Conservation (phyloP, 2,329 filamentous ascomycete genomes). For the Pseudogymnoascus sp. region DNA sequence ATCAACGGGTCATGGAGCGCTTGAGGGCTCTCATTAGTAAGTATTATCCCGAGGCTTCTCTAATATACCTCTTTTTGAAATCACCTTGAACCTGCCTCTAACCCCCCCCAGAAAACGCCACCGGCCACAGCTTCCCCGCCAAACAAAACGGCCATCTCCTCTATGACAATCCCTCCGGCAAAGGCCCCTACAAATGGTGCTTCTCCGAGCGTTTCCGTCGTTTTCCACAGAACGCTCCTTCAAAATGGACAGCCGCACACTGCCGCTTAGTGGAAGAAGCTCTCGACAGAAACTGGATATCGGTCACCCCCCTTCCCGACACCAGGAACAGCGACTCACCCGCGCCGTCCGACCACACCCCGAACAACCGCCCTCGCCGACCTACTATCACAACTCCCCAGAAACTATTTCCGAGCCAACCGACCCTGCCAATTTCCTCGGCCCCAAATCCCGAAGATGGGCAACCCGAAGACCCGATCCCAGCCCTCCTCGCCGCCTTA, state of each 20-base stretch:
- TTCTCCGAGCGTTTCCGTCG: not conserved
- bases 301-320: not conserved
- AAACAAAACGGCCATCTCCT: not conserved
- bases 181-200: not conserved
- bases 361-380: not conserved
- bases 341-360: not conserved
- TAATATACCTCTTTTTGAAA: not conserved
- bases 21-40: not conserved
- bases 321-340: not conserved
- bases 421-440: not conserved
- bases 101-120: not conserved
- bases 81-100: not conserved
- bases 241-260: not conserved
- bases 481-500: not conserved
- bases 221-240: not conserved
- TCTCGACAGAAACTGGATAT: not conserved
- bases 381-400: not conserved
- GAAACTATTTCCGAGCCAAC: not conserved
- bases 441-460: not conserved
- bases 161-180: not conserved
- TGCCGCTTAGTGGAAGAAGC: not conserved
- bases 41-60: not conserved
- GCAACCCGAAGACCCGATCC: not conserved
- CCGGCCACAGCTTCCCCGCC: not conserved
- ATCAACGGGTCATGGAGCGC: not conserved